phyloP scores from a whole-genome alignment of 345 rosid genomes.

The Melaleuca quinquenervia region DNA sequence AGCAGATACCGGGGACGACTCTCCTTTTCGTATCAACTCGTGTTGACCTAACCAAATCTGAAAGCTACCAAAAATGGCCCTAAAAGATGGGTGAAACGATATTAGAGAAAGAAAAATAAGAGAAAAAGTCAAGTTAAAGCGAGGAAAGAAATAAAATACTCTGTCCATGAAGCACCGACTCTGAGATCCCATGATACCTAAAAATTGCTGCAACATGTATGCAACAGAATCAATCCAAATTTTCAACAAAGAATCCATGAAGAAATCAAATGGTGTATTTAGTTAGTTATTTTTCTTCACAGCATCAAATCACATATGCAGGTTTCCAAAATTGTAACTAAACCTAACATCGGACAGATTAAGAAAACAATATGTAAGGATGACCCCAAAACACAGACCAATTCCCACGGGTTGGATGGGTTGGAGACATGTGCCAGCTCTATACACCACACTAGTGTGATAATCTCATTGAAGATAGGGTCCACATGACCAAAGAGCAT shows the following conservation, averaged over 20 bases:
- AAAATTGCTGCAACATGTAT: conserved; percentile 8
- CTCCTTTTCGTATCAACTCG: conserved; percentile 5
- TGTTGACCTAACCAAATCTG: conserved; percentile 12
- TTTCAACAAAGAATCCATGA: neutral
- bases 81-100: conserved; percentile 3
- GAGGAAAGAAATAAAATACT: neutral
- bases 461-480: neutral
- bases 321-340: neutral
- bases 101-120: conserved; percentile 1
- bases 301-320: neutral
- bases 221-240: conserved; percentile 3
- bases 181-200: conserved; percentile 9
- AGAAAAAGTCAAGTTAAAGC: neutral
- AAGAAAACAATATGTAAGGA: neutral
- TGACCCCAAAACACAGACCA: neutral
- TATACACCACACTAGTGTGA: neutral
- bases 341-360: neutral
- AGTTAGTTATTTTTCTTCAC: neutral
- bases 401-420: neutral
- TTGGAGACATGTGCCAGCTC: neutral
- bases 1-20: neutral
- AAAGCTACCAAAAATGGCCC: conserved; percentile 17
- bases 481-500: neutral
- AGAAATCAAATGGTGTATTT: neutral
- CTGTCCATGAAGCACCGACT: conserved; percentile 7